Percentiles rank a stretch among this genome's conserved stretches.
These are phyloP conservation scores for Alliaria petiolata DNA, from an alignment of 345 rosid genomes.

Conservation along the genomic window DNA sequence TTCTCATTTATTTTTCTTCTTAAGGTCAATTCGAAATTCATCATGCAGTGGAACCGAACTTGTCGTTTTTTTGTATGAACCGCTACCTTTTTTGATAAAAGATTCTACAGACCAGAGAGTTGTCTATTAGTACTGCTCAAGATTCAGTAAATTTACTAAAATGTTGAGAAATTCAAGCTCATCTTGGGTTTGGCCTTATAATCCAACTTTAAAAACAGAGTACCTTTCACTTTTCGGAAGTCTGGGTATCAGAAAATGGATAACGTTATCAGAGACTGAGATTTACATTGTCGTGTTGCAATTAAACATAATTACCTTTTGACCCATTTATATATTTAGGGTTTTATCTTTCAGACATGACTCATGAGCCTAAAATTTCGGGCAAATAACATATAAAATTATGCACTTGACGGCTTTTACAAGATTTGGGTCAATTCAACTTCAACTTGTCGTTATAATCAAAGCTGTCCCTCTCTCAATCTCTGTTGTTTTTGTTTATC, in stretches of 20 bases:
- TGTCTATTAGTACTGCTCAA: too few relatives aligned
- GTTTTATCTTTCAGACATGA: conserved; percentile 2
- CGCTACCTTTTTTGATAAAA: too few relatives aligned
- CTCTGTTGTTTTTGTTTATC: background rate
- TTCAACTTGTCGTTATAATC: background rate
- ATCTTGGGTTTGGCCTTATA: background rate
- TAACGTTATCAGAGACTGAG: background rate
- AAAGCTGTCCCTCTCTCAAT: background rate
- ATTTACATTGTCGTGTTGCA: background rate
- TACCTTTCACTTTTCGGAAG: background rate
- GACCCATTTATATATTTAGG: conserved; percentile 10
- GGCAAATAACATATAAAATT: background rate
- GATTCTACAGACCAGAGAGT: too few relatives aligned
- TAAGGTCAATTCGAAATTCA: background rate
- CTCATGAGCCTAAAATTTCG: background rate
- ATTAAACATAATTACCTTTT: background rate
- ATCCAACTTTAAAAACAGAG: background rate
- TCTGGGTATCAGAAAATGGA: background rate
- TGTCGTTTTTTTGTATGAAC: too few relatives aligned
- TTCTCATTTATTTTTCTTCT: background rate
- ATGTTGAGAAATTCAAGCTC: background rate
- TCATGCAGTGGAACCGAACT: background rate
- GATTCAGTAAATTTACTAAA: background rate
- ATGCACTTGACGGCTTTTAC: too few relatives aligned
- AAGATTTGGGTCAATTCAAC: background rate